Evolutionary conservation across 2,329 filamentous ascomycete genomes (phyloP).

Genomic region (Aureobasidium pullulans): DNA sequence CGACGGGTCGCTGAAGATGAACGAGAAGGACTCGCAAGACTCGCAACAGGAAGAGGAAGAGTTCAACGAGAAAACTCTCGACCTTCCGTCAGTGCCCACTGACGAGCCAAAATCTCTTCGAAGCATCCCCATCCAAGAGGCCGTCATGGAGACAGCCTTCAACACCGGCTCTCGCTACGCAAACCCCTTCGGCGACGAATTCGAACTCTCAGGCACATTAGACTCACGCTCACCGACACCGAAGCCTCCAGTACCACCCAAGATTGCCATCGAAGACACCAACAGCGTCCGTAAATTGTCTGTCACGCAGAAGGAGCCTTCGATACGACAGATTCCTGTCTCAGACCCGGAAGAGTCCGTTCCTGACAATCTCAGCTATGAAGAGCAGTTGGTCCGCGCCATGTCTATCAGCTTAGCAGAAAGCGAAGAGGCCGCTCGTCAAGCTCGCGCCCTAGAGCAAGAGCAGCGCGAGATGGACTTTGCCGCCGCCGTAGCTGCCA

Average conservation of each 20-base stretch:
- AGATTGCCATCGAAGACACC: conserved; percentile 28
- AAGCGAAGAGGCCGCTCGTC: conserved; percentile 19
- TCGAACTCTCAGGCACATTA: conserved; percentile 23
- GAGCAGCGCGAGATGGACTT: conserved; percentile 24
- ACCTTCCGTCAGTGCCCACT: conserved; percentile 14
- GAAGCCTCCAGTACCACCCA: conserved; percentile 40
- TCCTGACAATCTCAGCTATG: conserved; percentile 25
- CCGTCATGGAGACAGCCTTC: conserved; percentile 24
- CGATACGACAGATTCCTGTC: background rate
- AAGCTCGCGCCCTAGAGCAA: conserved; percentile 13
- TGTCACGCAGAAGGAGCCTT: conserved; percentile 1
- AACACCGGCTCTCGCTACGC: conserved; percentile 33
- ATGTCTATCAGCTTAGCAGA: conserved; percentile 30
- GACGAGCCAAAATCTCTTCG: conserved; percentile 12
- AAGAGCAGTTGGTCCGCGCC: conserved; percentile 31
- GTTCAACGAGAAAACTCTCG: conserved; percentile 6
- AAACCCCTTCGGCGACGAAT: conserved; percentile 41
- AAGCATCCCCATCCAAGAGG: background rate
- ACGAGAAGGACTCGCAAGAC: background rate
- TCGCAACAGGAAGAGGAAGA: background rate
- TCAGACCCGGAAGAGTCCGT: background rate
- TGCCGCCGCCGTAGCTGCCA: conserved; percentile 28
- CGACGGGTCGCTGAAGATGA: conserved; percentile 30
- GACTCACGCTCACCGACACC: conserved; percentile 25
- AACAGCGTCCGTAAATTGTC: conserved; percentile 10